A percentile compares a stretch with the other conserved stretches of the same genome.
Conservation (phyloP, 75 land plant genomes). For the Picea sitchensis region DNA sequence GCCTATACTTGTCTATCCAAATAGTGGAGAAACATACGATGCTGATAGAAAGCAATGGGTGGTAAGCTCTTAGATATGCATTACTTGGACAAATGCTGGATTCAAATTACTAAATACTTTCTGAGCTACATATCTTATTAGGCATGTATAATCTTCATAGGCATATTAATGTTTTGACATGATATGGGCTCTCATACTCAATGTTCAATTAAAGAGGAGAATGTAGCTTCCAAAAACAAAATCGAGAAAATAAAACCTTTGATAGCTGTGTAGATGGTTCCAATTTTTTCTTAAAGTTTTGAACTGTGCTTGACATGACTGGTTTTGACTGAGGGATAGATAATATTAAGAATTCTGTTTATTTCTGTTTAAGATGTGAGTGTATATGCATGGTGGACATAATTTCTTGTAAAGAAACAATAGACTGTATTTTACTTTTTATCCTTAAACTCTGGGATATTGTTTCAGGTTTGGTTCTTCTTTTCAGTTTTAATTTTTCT, state of each 20-base stretch:
- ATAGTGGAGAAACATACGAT: conserved; percentile 95
- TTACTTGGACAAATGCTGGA: background rate
- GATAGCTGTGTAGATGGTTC: background rate
- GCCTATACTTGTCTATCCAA: conserved; percentile 89
- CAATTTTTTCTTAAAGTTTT: background rate
- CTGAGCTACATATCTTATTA: background rate
- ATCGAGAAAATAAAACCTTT: background rate
- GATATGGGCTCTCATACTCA: background rate
- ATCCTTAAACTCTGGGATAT: background rate
- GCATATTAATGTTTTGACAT: background rate
- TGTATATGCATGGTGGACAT: no score
- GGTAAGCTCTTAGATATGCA: conserved; percentile 41
- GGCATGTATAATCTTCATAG: background rate
- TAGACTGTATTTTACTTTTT: background rate
- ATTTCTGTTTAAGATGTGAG: no score
- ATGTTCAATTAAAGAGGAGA: background rate
- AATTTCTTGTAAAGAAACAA: background rate
- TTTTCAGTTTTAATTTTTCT: background rate
- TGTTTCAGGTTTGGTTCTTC: background rate
- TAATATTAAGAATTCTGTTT: no score
- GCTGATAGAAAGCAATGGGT: conserved; percentile 76
- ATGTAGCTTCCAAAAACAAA: background rate
- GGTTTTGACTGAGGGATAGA: background rate
- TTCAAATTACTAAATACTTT: background rate
- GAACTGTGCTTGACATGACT: background rate